A percentile compares a stretch with the other conserved stretches of the same genome.
These are phyloP conservation scores for Skeletonema menzelii DNA, from an alignment of 108 stramenopile genomes.

Conservation along the genomic window DNA sequence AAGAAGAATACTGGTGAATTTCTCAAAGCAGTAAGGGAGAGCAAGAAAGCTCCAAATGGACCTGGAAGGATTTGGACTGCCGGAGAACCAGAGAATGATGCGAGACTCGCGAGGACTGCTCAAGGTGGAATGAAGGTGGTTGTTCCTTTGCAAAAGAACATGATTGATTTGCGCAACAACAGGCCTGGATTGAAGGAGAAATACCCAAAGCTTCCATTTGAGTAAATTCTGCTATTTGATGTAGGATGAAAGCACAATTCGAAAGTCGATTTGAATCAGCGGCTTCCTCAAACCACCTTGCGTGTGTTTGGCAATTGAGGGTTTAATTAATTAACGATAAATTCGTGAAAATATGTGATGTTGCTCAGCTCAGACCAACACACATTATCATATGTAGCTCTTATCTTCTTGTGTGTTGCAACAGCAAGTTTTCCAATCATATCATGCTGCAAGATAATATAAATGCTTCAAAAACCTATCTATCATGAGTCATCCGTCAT, in stretches of 20 bases:
- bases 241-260: background rate
- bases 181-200: constrained; percentile 59
- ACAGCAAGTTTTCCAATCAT: background rate
- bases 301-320: background rate
- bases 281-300: background rate
- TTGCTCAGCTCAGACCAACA: too few species aligned
- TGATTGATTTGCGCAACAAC: constrained; percentile 51
- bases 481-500: constrained; percentile 5
- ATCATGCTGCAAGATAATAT: background rate
- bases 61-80: constrained; percentile 72
- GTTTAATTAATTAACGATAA: too few species aligned
- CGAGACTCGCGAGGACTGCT: constrained; percentile 37
- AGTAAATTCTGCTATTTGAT: constrained; percentile 15
- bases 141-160: constrained; percentile 53
- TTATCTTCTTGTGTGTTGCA: background rate
- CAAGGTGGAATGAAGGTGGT: constrained; percentile 65
- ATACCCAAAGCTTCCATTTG: constrained; percentile 55
- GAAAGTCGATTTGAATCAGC: background rate
- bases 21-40: constrained; percentile 52
- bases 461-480: background rate
- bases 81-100: constrained; percentile 66
- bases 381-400: too few species aligned
- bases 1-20: constrained; percentile 56
- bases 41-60: constrained; percentile 54
- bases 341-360: too few species aligned